Evolutionary conservation across 177 flowering plant genomes (phyloP).

Genomic region (Vitis hybrid): DNA sequence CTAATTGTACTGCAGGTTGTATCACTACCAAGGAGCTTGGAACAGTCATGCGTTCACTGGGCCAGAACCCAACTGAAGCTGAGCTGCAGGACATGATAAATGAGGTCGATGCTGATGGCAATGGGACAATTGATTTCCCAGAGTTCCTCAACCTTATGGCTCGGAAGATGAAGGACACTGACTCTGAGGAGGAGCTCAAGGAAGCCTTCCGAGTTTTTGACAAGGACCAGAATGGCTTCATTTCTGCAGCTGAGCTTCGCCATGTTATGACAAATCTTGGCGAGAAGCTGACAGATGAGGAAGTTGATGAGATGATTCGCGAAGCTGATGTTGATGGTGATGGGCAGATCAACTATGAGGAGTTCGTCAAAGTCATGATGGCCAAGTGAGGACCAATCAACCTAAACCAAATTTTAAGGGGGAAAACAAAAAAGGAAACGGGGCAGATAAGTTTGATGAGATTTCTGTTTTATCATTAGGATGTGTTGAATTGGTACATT

Average conservation of each 20-base stretch:
- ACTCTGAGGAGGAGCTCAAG: slow-evolving; percentile 18
- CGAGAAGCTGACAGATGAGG: slow-evolving; percentile 19
- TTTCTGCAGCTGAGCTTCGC: slow-evolving; percentile 16
- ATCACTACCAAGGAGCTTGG: slow-evolving; percentile 57
- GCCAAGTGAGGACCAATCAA: slow-evolving; percentile 8
- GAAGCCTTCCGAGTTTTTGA: slow-evolving; percentile 16
- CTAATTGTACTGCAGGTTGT: slow-evolving; percentile 12
- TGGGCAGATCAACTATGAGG: slow-evolving; percentile 18
- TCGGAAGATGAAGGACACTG: slow-evolving; percentile 42
- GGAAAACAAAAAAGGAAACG: too few species aligned
- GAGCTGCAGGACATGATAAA: slow-evolving; percentile 54
- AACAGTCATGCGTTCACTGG: slow-evolving; percentile 53
- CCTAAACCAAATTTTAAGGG: too few species aligned
- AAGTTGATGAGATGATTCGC: slow-evolving; percentile 17
- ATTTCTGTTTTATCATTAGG: too few species aligned
- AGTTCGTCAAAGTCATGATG: slow-evolving; percentile 19
- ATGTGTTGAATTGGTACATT: too few species aligned
- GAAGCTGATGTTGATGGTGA: slow-evolving; percentile 19
- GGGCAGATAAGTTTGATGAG: too few species aligned
- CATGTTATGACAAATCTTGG: slow-evolving; percentile 16
- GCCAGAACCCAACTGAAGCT: slow-evolving; percentile 56
- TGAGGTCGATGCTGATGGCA: slow-evolving; percentile 50
- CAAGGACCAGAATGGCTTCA: slow-evolving; percentile 16
- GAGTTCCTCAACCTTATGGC: slow-evolving; percentile 55
- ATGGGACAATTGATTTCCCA: slow-evolving; percentile 50